Conservation (phyloP, 192 early-diverging fungal species). For the Funneliformis geosporum region DNA sequence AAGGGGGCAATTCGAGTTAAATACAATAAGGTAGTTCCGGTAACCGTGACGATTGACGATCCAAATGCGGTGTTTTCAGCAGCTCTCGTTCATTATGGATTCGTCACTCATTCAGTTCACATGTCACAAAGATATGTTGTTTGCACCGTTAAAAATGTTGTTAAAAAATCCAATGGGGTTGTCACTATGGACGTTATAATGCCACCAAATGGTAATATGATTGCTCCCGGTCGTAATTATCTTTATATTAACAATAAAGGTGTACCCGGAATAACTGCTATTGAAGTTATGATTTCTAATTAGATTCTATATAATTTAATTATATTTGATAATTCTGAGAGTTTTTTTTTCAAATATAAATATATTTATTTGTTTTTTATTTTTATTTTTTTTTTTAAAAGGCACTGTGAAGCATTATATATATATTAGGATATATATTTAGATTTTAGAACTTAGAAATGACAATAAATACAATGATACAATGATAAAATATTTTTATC, state of each 20-base stretch:
- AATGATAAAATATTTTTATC: too few relatives aligned
- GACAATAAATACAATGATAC: too few relatives aligned
- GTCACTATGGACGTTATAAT: constrained; percentile 40
- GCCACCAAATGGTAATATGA: constrained; percentile 55
- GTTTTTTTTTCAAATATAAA: too few relatives aligned
- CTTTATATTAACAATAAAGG: constrained; percentile 54
- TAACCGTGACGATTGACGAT: constrained; percentile 30
- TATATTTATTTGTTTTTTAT: too few relatives aligned
- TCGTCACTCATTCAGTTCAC: constrained; percentile 55
- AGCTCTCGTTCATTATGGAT: constrained; percentile 52
- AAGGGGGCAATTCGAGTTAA: constrained; percentile 21
- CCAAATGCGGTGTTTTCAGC: constrained; percentile 41
- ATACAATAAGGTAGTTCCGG: constrained; percentile 32
- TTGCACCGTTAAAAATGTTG: constrained; percentile 20
- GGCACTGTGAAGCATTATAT: too few relatives aligned
- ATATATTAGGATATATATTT: too few relatives aligned
- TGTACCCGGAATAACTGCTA: constrained; percentile 37
- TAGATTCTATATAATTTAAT: neutral
- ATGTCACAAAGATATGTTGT: constrained; percentile 53
- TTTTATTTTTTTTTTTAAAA: too few relatives aligned
- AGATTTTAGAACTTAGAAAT: too few relatives aligned
- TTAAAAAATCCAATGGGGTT: neutral
- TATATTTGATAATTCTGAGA: too few relatives aligned
- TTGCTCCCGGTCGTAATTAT: constrained; percentile 56
- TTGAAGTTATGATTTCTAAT: neutral